These are phyloP conservation scores for Zymoseptoria crescenta DNA, from an alignment of 2,329 filamentous ascomycete genomes.

Conservation along the genomic window DNA sequence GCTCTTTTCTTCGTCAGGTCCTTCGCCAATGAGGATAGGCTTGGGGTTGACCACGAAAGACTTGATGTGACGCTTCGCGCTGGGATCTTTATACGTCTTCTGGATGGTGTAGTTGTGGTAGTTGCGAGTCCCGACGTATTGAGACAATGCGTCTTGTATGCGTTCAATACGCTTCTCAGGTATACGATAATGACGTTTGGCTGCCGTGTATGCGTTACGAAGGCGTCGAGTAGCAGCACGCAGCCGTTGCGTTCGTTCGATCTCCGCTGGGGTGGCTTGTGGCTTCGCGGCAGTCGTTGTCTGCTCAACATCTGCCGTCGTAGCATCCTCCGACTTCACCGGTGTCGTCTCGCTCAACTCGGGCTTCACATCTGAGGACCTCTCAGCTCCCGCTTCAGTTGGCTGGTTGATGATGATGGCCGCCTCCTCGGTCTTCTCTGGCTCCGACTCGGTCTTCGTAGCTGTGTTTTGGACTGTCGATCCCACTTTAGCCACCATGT, in stretches of 20 bases:
- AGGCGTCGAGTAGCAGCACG: slow-evolving; percentile 46
- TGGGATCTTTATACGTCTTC: slow-evolving; percentile 72
- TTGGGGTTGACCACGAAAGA: slow-evolving; percentile 71
- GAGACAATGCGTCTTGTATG: slow-evolving; percentile 65
- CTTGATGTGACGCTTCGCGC: slow-evolving; percentile 83
- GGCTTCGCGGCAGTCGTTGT: slow-evolving; percentile 1
- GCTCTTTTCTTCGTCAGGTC: slow-evolving; percentile 50
- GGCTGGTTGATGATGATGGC: slow-evolving; percentile 26
- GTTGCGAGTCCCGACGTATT: slow-evolving; percentile 78
- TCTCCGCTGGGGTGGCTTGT: slow-evolving; percentile 4
- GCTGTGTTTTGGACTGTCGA: slow-evolving; percentile 6
- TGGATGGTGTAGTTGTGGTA: slow-evolving; percentile 98
- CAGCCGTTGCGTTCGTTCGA: slow-evolving; percentile 27
- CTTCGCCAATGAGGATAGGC: slow-evolving; percentile 42
- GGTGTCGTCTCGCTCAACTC: slow-evolving; percentile 4
- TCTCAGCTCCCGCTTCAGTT: neutral
- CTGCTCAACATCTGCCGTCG: slow-evolving; percentile 2
- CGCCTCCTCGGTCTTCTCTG: slow-evolving; percentile 25
- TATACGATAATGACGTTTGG: slow-evolving; percentile 80
- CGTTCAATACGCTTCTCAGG: slow-evolving; percentile 61
- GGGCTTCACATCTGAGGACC: neutral
- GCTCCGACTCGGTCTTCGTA: slow-evolving; percentile 6
- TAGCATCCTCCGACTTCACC: slow-evolving; percentile 5
- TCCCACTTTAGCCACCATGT: slow-evolving; percentile 23
- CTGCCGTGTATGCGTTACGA: slow-evolving; percentile 71